Base-by-base conservation (phyloP, 1,139 yeast species). In the Hansenula lynferdii region DNA sequence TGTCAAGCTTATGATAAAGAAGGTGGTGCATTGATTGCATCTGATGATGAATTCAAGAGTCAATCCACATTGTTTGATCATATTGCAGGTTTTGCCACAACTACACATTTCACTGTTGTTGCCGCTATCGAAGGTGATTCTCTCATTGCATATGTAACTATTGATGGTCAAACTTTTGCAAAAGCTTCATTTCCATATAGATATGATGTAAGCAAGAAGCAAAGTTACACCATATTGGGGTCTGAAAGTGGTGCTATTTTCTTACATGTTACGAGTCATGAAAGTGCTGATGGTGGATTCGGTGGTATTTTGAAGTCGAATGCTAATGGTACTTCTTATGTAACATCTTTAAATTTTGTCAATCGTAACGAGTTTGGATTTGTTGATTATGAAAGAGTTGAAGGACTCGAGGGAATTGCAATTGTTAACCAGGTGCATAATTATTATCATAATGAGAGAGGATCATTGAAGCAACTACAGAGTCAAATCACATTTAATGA, bases 261-360 rank as follows among this genome's bases (percentile, higher is more conserved):
- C 60, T 60, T 92, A 64, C 97, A 89, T 58, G 85, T 89, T 8
- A 85, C 96, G 1, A 80, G 89, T 0, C 70, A 69, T 47, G 59
- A 65, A 20, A 69, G 67, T 8, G 42, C 56, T 0, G 77, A 73
- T 9, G 58, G 64, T 10, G 95, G 87, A 51, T 81, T 61, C 61
- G 98, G 98, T 8, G 69, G 87, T 0, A 67, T 94, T n/a, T 68
- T 92, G 52, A 92, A 92, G 56, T 86, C 96, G 1, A 90, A 92
- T 57, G 85, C 86, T n/a, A 87, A 90, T 53, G 99, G 99, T 44
- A 89, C 97, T 0, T 77, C 85, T n/a, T 90, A 85, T 57, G 92
- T 85, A 3, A 65, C 80, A 23, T 67, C 92, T 1, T 69, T 85
- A 47, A 75, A 74, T n/a, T 60, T 73, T 42, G 97, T 89, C 8